These are phyloP conservation scores for Tetrahymena thermophila DNA, from an alignment of 73 alveolate species.

Conservation along the genomic window DNA sequence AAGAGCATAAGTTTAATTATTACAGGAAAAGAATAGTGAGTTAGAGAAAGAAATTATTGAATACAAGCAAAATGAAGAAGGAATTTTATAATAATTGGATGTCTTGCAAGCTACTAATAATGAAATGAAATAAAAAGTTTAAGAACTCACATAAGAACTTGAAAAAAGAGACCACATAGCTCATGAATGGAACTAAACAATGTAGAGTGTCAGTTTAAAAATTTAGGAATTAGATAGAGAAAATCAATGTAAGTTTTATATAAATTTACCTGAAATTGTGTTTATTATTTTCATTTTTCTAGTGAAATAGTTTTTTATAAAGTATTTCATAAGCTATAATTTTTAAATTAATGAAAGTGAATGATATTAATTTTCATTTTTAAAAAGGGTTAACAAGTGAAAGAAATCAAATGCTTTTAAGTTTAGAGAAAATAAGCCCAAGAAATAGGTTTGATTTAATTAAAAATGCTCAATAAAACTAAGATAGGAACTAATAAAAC, in stretches of 20 bases:
- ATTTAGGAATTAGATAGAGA: not conserved
- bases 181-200: not conserved
- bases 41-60: not conserved
- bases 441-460: not conserved
- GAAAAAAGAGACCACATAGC: not conserved
- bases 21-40: not conserved
- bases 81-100: not conserved
- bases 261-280: not conserved
- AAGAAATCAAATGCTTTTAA: not conserved
- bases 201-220: not conserved
- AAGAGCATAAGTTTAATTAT: not conserved
- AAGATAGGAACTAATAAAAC: not conserved
- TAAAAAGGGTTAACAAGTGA: not conserved
- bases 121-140: not conserved
- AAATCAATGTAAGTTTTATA: not conserved
- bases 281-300: too few species aligned
- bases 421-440: not conserved
- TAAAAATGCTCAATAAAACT: not conserved
- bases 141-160: not conserved
- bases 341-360: not conserved
- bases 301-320: too few species aligned
- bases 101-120: not conserved
- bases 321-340: too few species aligned
- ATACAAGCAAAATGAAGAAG: not conserved
- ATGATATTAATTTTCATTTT: not conserved